These are phyloP conservation scores for Vitis riparia DNA, from an alignment of 164 flowering plant genomes.

Conservation along the genomic window DNA sequence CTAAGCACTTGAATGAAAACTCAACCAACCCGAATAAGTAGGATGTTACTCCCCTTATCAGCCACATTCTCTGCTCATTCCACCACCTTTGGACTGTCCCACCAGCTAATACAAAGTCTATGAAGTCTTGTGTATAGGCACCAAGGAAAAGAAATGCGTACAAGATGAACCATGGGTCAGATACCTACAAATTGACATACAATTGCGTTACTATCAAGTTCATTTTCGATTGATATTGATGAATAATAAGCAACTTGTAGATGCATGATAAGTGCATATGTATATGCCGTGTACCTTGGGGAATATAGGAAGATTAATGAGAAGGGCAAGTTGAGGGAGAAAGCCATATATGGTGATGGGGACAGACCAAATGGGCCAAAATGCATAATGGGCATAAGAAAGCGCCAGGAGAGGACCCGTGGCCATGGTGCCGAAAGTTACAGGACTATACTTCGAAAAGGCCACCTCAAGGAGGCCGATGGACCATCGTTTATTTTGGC, in stretches of 20 bases:
- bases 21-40: conserved; percentile 44
- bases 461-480: conserved; percentile 59
- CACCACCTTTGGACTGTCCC: conserved; percentile 60
- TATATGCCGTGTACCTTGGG: conserved; percentile 51
- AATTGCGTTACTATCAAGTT: background rate
- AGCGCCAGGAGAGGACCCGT: conserved; percentile 49
- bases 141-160: conserved; percentile 58
- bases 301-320: conserved; percentile 42
- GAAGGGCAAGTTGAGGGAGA: conserved; percentile 64
- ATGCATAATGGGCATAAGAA: conserved; percentile 32
- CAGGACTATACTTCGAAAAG: conserved; percentile 50
- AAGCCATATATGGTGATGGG: conserved; percentile 55
- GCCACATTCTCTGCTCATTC: conserved; percentile 79
- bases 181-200: conserved; percentile 28
- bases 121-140: conserved; percentile 54
- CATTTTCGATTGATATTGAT: too few relatives aligned
- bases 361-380: conserved; percentile 50
- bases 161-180: conserved; percentile 53
- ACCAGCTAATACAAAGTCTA: conserved; percentile 37
- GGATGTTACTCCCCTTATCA: conserved; percentile 58
- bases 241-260: too few relatives aligned
- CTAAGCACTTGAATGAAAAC: conserved; percentile 32
- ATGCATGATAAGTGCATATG: too few relatives aligned
- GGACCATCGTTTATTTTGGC: conserved; percentile 65
- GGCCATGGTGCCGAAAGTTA: conserved; percentile 38